A percentile compares a stretch with the other conserved stretches of the same genome.
Conservation (phyloP, 768 basidiomycete genomes). For the Xerocomus potaroensis region DNA sequence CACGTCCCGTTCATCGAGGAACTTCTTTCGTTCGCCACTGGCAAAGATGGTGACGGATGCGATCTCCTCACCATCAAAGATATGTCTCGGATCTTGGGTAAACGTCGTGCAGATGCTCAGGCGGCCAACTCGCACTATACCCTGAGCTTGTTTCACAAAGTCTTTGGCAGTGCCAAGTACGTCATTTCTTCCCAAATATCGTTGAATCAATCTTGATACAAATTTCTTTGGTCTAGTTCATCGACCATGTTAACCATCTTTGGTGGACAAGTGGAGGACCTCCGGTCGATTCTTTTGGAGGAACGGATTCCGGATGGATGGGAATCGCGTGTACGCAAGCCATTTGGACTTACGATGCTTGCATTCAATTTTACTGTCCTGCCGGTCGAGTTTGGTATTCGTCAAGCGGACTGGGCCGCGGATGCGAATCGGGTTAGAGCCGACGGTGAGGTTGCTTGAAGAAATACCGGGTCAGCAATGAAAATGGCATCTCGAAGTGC, state of each 20-base stretch:
- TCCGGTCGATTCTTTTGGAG: conserved; percentile 53
- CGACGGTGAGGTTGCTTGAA: too few relatives aligned
- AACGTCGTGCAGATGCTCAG: conserved; percentile 58
- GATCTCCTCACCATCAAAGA: conserved; percentile 52
- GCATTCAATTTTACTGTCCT: conserved; percentile 45
- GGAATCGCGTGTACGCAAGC: conserved; percentile 56
- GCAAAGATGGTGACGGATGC: conserved; percentile 47
- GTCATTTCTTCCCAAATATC: conserved; percentile 18
- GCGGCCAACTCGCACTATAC: conserved; percentile 56
- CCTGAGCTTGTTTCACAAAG: conserved; percentile 47
- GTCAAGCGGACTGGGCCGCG: conserved; percentile 19
- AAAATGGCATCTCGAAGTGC: too few relatives aligned
- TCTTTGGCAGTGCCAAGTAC: conserved; percentile 70
- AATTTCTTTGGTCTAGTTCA: conserved; percentile 37
- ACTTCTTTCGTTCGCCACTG: conserved; percentile 56
- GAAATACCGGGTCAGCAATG: too few relatives aligned
- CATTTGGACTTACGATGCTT: conserved; percentile 55
- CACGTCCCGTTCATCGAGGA: conserved; percentile 52
- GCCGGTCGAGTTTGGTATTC: conserved; percentile 21
- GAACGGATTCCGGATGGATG: conserved; percentile 71
- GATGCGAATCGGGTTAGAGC: conserved; percentile 1
- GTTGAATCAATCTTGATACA: background rate
- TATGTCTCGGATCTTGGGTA: conserved; percentile 51
- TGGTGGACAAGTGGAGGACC: conserved; percentile 57
- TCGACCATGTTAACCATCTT: conserved; percentile 66